Evolutionary conservation across 345 rosid species (phyloP), one percentile per base, ranked within the genome.

Genomic region (Dimocarpus longan): DNA sequence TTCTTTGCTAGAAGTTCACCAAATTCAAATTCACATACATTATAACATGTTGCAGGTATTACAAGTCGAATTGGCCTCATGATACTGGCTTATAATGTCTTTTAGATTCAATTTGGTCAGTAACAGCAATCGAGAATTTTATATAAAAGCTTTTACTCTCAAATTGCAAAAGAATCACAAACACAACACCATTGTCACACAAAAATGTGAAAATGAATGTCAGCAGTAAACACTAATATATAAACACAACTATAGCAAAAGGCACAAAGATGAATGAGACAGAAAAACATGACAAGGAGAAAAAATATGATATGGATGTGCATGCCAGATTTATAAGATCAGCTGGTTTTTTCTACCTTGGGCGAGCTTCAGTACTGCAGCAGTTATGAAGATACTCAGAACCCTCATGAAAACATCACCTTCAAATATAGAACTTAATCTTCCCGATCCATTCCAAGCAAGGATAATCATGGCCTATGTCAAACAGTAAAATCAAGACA

Each of bases 401-500:
- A 90, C 89, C 79, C 80, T 86, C 70, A 78, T 80, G 88, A 90
- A 85, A 76, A 88, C 86, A 81, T 88, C 89, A 56, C 88, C 84
- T 24, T 84, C 84, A 80, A 88, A 85, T 68, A 84, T 73, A 59
- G 76, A 71, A 28, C 88, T 73, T 68, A 88, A 77, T 15, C 84
- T 56, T 56, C 89, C 93, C 2, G 88, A 80, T 77, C 93, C 91
- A 78, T 88, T 84, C 93, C 93, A 90, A 70, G 89, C 91, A 82
- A 85, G 76, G 80, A 90, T 84, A 68, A 88, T 88, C 93, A 90
- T 90, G 12, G 91, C 91, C 93, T 90, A 28, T 66, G 59, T 76
- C 71, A 74, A 48, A 80, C 22, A 80, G 37, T 40, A 80, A 72
- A 60, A 71, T 80, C 69, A 78, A 77, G 70, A 48, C 5, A 54